phyloP scores from a whole-genome alignment of 352 stramenopile species.

The Globisporangium cystogenes region DNA sequence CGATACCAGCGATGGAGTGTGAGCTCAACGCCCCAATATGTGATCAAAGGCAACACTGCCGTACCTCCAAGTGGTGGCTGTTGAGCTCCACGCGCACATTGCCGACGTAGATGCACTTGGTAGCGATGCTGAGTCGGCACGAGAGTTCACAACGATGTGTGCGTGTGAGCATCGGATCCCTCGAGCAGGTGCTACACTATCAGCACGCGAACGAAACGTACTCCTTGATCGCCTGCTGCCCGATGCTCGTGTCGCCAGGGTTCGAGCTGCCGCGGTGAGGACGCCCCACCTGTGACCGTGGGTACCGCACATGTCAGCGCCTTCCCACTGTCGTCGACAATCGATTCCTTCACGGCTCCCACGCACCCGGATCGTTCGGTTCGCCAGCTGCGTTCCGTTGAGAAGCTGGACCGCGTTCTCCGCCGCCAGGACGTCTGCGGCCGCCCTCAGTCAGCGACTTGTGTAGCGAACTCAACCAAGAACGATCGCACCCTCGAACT shows the following conservation, averaged over 20 bases:
- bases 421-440: slow-evolving; percentile 62
- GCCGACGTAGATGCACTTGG: slow-evolving; percentile 71
- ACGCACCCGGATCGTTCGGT: slow-evolving; percentile 53
- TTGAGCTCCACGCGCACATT: slow-evolving; percentile 70
- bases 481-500: slow-evolving; percentile 48
- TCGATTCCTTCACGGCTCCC: no score
- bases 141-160: background rate
- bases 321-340: no score
- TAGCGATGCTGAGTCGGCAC: slow-evolving; percentile 32
- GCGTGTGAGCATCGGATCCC: background rate
- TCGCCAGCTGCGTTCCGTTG: slow-evolving; percentile 54
- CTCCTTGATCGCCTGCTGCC: slow-evolving; percentile 75
- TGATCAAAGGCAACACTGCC: no score
- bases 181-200: background rate
- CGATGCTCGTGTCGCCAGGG: slow-evolving; percentile 53
- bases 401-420: slow-evolving; percentile 76
- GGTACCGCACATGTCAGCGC: no score
- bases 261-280: slow-evolving; percentile 67
- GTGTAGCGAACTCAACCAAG: no score
- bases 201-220: no score
- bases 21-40: no score
- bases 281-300: slow-evolving; percentile 51
- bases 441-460: background rate
- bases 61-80: slow-evolving; percentile 71
- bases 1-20: background rate